Evolutionary conservation across 768 basidiomycete genomes (phyloP).

Genomic region (Neoboletus brunneissimus): DNA sequence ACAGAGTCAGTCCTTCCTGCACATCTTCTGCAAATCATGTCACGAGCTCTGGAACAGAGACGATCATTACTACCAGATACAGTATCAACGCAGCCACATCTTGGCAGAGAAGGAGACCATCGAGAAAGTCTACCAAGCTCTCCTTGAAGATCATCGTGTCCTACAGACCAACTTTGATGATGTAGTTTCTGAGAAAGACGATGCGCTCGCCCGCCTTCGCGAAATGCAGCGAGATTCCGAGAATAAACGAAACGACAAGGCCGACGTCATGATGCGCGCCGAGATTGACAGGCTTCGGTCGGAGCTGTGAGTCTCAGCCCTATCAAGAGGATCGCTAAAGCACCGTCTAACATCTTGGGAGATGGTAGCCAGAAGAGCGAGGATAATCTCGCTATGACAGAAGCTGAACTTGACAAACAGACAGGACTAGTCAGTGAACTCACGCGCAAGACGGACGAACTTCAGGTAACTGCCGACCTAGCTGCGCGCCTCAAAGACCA

Average conservation of each 20-base stretch:
- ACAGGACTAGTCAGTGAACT: conserved; percentile 65
- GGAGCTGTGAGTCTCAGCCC: conserved; percentile 68
- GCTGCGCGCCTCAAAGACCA: conserved; percentile 84
- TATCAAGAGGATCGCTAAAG: background rate
- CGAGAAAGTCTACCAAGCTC: conserved; percentile 72
- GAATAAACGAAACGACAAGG: conserved; percentile 60
- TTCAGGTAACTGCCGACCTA: conserved; percentile 75
- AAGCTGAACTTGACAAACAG: conserved; percentile 82
- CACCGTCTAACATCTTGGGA: conserved; percentile 29
- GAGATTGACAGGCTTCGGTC: conserved; percentile 79
- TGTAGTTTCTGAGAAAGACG: conserved; percentile 72
- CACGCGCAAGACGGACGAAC: conserved; percentile 76
- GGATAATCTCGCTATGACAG: conserved; percentile 80
- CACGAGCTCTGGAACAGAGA: conserved; percentile 48
- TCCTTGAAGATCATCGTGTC: conserved; percentile 71
- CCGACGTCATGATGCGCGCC: conserved; percentile 70
- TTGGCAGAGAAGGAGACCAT: conserved; percentile 83
- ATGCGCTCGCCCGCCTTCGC: conserved; percentile 59
- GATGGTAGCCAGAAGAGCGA: conserved; percentile 84
- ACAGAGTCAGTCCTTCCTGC: conserved; percentile 63
- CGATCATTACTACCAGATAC: conserved; percentile 85
- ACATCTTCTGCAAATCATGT: conserved; percentile 3
- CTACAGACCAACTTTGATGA: conserved; percentile 81
- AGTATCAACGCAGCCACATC: conserved; percentile 74
- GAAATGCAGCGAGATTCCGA: conserved; percentile 60